Conservation (phyloP, 495 filamentous ascomycete genomes). For the Amphirosellinia nigrospora region DNA sequence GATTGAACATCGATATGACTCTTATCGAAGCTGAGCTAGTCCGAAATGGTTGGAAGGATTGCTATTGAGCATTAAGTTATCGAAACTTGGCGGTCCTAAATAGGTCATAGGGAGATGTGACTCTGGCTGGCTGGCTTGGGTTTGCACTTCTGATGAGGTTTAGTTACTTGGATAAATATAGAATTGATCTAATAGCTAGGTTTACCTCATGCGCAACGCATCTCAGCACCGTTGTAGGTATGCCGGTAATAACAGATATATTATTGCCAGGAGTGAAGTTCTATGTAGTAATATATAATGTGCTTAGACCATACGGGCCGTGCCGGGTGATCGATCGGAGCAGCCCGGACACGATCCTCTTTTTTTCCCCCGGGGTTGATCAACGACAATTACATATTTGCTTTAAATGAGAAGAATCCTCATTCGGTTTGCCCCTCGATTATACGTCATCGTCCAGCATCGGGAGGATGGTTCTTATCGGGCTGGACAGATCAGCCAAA, state of each 20-base stretch:
- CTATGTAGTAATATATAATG: not conserved
- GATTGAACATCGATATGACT: not conserved
- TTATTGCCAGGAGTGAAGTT: not conserved
- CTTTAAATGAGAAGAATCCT: not conserved
- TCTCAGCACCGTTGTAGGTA: not conserved
- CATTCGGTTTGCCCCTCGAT: not conserved
- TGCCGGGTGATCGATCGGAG: slow-evolving; percentile 2
- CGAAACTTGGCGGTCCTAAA: not conserved
- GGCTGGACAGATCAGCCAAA: not conserved
- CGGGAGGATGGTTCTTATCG: not conserved
- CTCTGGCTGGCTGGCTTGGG: too few species aligned
- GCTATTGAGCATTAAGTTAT: not conserved
- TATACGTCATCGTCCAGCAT: not conserved
- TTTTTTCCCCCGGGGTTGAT: too few species aligned
- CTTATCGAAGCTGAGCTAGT: not conserved
- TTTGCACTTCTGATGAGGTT: too few species aligned
- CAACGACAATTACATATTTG: too few species aligned
- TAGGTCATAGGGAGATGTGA: not conserved
- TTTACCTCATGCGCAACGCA: not conserved
- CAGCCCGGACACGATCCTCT: not conserved
- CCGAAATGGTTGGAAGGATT: not conserved
- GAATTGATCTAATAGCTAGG: too few species aligned
- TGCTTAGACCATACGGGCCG: not conserved
- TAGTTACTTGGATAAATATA: too few species aligned
- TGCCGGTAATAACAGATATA: not conserved